phyloP scores from a whole-genome alignment of 2,329 filamentous ascomycete genomes.

The Talaromyces marneffei region DNA sequence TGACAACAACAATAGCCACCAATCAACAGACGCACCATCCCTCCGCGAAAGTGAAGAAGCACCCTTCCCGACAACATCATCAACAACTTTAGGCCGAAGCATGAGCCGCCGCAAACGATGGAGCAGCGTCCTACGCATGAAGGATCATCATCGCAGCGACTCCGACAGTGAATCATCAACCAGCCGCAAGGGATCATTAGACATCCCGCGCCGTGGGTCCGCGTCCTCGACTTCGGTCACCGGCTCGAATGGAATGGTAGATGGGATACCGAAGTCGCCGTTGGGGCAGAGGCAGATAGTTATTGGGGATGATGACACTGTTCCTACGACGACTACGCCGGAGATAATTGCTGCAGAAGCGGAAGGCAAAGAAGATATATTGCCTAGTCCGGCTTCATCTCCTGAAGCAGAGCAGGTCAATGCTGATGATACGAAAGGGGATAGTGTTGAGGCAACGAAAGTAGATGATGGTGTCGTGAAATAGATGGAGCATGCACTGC shows the following conservation, averaged over 20 bases:
- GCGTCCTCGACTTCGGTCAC: not conserved
- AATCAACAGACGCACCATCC: not conserved
- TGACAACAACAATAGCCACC: not conserved
- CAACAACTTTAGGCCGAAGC: not conserved
- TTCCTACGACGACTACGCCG: not conserved
- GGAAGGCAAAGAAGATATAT: not conserved
- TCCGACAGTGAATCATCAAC: constrained; percentile 12
- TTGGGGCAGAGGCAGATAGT: not conserved
- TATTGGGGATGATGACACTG: not conserved
- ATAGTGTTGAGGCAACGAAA: not conserved
- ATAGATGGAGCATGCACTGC: not conserved
- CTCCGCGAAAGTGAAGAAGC: constrained; percentile 5
- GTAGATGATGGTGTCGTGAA: not conserved
- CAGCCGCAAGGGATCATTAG: constrained; percentile 5
- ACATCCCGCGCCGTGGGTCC: not conserved
- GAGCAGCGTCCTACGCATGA: constrained; percentile 13
- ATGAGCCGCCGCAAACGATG: constrained; percentile 14
- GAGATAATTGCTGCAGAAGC: not conserved
- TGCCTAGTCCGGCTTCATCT: not conserved
- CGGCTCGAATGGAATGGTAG: not conserved
- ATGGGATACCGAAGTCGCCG: not conserved
- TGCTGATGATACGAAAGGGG: not conserved
- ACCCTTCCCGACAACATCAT: not conserved
- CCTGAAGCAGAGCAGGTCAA: not conserved
- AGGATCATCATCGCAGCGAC: constrained; percentile 3